These are phyloP conservation scores for Alternaria sp. DNA, from an alignment of 2,329 filamentous ascomycete species.

Conservation along the genomic window DNA sequence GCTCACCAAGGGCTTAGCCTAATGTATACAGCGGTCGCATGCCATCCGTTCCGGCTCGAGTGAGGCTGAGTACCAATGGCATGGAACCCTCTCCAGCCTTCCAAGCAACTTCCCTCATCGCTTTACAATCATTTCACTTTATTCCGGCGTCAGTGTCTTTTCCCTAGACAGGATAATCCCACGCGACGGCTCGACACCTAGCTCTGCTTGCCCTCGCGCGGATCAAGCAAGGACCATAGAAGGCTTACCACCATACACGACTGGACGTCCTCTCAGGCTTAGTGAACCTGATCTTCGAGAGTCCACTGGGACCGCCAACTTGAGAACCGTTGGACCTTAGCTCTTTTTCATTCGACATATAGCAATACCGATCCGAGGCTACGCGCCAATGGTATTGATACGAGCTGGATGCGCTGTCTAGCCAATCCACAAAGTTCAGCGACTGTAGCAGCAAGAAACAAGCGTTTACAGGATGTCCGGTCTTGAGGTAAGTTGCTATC, in stretches of 20 bases:
- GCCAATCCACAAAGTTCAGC: background rate
- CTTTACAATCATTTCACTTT: constrained; percentile 5
- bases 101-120: constrained; percentile 15
- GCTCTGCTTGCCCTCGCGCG: background rate
- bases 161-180: background rate
- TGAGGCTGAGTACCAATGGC: constrained; percentile 22
- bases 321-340: background rate
- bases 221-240: background rate
- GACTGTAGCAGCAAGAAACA: background rate
- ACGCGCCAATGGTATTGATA: constrained; percentile 4
- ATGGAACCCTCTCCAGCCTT: constrained; percentile 8
- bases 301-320: background rate
- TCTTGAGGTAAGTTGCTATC: constrained; percentile 35
- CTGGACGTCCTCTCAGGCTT: background rate
- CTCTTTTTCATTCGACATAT: background rate
- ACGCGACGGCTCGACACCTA: background rate
- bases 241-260: background rate
- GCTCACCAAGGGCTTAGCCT: constrained; percentile 22
- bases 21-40: constrained; percentile 13
- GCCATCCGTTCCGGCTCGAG: constrained; percentile 11
- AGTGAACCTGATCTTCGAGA: background rate
- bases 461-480: constrained; percentile 31
- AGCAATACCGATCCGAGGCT: background rate
- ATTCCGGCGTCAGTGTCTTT: constrained; percentile 3
- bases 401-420: constrained; percentile 1